Percentiles rank a stretch among this genome's conserved stretches.
Conservation (phyloP, 179 eudicot genomes). For the Nepenthes alata region DNA sequence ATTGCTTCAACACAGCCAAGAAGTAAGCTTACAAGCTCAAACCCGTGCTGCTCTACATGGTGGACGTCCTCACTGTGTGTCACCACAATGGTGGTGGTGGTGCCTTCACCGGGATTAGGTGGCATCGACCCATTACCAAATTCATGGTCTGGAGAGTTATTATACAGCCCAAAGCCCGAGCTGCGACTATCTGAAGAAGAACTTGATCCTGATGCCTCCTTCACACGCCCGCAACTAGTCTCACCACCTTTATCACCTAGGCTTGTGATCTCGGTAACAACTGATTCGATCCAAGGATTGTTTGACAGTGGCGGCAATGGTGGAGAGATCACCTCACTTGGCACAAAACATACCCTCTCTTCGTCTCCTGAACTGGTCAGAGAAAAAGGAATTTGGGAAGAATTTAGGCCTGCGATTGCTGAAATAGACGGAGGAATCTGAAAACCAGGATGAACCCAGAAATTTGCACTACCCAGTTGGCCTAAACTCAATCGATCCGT, state of each 20-base stretch:
- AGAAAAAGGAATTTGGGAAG: constrained; percentile 29
- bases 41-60: constrained; percentile 38
- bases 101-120: constrained; percentile 31
- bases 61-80: constrained; percentile 17
- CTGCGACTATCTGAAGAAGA: constrained; percentile 66
- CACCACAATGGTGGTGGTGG: constrained; percentile 14
- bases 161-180: constrained; percentile 29
- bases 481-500: constrained; percentile 20
- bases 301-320: constrained; percentile 37
- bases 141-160: constrained; percentile 27
- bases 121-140: constrained; percentile 52
- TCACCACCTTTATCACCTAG: constrained; percentile 40
- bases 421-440: constrained; percentile 14
- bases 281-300: constrained; percentile 47
- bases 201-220: constrained; percentile 54
- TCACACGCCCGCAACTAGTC: constrained; percentile 24
- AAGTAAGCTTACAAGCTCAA: constrained; percentile 63
- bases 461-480: constrained; percentile 39
- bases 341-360: constrained; percentile 46
- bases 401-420: neutral
- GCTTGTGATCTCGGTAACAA: constrained; percentile 32
- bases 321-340: constrained; percentile 30
- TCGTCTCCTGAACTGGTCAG: constrained; percentile 53
- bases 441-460: constrained; percentile 42
- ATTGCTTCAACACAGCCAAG: constrained; percentile 63